Evolutionary conservation across 106 monocot genomes (phyloP), one percentile per base, ranked within the genome.

Genomic region (Narthecium ossifragum): DNA sequence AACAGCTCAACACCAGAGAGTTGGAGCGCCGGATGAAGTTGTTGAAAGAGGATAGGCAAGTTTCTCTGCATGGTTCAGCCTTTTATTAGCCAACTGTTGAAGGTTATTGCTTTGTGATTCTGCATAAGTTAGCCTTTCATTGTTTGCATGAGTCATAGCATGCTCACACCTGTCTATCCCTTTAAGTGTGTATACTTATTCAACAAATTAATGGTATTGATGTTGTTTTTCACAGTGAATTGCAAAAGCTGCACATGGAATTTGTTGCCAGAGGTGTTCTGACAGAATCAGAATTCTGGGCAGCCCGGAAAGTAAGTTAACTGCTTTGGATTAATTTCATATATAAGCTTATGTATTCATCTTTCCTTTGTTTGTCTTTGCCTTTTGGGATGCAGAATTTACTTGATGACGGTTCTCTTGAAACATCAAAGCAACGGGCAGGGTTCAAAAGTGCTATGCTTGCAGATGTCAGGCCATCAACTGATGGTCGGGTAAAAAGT

Each of bases 371-470:
- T 26, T 28, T 43, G 17, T 43, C 22, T 24, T 23, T 34, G 26
- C 10, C 13, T 60, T 36, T 71, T 20, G 60, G 37, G 21, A 25
- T 76, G 51, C 76, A 98, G 96, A 81, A 61, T 66, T 72, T 87
- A 66, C 86, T 98, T 37, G 90, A 84, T 23, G 73, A 69, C 67
- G 78, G 74, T 52, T 26, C 30, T 47, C 58, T 64, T 32, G 67
- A 53, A 65, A 57, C 40, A 50, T 61, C 80, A 64, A 90, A 90
- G 62, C 96, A 98, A 60, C 74, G 65, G 29, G 53, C 83, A 55
- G 96, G 96, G 7, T 86, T 98, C 41, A 98, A 87, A 72, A 98
- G 87, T 90, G 73, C 86, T 4, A 98, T 98, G 76, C 79, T 96
- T 58, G 96, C 96, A 68, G 96, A 98, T 80, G 79, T 98, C 45